phyloP scores from a whole-genome alignment of 768 basidiomycete species.

The Guyanaporus albipodus region DNA sequence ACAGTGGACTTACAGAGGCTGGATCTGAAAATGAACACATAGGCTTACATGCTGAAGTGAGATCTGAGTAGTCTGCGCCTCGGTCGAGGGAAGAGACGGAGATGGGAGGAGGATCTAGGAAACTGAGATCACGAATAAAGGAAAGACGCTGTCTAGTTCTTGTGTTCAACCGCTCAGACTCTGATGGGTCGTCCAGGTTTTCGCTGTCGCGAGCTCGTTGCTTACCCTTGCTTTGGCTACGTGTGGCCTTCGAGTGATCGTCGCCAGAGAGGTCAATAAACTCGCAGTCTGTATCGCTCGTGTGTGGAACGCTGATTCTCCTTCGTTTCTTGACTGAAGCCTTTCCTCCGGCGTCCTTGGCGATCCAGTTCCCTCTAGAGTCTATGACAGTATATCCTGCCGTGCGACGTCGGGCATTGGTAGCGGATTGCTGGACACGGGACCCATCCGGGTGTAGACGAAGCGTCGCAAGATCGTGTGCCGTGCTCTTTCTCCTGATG shows the following conservation, averaged over 20 bases:
- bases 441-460: constrained; percentile 62
- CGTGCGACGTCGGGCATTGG: constrained; percentile 33
- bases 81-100: constrained; percentile 8
- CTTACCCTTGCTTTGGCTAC: constrained; percentile 23
- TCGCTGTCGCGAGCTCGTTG: constrained; percentile 17
- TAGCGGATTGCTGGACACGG: constrained; percentile 48
- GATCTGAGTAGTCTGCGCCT: constrained; percentile 3
- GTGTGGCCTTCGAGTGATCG: constrained; percentile 17
- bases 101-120: constrained; percentile 40
- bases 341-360: constrained; percentile 59
- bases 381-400: constrained; percentile 39
- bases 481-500: constrained; percentile 43
- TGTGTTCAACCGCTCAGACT: constrained; percentile 11
- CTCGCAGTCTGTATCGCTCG: constrained; percentile 26
- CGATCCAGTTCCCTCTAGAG: constrained; percentile 60
- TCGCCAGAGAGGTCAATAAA: constrained; percentile 21
- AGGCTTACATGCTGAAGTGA: constrained; percentile 2
- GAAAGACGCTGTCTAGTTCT: constrained; percentile 41
- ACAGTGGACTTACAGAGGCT: constrained; percentile 44
- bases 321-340: constrained; percentile 38
- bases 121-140: constrained; percentile 50
- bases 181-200: constrained; percentile 7
- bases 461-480: constrained; percentile 63
- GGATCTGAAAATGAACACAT: constrained; percentile 34
- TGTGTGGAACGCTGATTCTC: constrained; percentile 12